Base-by-base conservation (phyloP, 2,329 filamentous ascomycete genomes). In the Colletotrichum phormii region DNA sequence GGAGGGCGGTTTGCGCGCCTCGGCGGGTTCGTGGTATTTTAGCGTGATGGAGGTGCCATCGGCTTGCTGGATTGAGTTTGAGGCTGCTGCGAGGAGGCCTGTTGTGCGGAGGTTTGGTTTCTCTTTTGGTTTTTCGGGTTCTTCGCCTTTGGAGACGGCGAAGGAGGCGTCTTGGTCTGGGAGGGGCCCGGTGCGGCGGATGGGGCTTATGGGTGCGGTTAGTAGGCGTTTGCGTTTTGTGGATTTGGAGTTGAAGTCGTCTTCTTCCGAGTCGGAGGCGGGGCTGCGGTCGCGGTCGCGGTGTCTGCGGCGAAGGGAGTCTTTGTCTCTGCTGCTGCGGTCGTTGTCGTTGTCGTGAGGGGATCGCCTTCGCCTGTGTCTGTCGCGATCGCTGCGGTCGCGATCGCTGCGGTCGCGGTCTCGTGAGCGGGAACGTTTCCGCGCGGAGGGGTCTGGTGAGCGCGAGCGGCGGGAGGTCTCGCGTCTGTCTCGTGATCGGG, bases 1-100 rank as follows among this genome's bases (percentile, higher is more conserved):
- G 0, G 92, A 80, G 0, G 95, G 88, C 0, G 97, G 94, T 77
- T 98, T 98, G 72, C 97, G 93, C 62, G 96, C 94, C 85, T 99
- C 97, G 12, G 94, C 86, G 1, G 97, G 97, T 83, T 99, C 97
- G 84, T 98, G 94, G 82, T 99, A 99, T 85, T 98, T 98, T 59
- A 99, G 89, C 3, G 94, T 91, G 67, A 98, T 91, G 26, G 89
- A 89, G 4, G 91, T 93, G 70, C 94, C 94, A 78, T 91, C 91
- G 31, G 90, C 90, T 75, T 97, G 91, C 8, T 91, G 91, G 22
- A 92, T 82, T 2, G 90, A 86, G 81, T 99, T 98, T 64, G 95
- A 95, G 75, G 95, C 95, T 57, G 95, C 94, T 3, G 97, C 97
- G 22, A 99, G 87, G 8, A 93, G 86, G 33, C 97, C 97, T 0